phyloP scores from a whole-genome alignment of 345 rosid genomes.

The Cardamine occulta region DNA sequence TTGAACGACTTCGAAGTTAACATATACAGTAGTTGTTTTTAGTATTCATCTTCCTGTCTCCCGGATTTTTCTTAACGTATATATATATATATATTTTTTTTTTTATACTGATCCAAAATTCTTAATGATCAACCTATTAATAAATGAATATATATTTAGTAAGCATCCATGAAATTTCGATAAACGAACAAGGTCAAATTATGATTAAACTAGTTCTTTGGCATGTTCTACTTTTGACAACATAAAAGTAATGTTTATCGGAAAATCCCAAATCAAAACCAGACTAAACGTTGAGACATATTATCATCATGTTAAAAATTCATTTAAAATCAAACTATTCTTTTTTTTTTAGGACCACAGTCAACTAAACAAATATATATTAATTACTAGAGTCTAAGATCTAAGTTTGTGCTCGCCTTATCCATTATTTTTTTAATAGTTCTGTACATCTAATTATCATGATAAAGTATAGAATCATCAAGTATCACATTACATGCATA shows the following conservation, averaged over 20 bases:
- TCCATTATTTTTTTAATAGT: background rate
- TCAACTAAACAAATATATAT: slow-evolving; percentile 26
- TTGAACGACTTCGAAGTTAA: background rate
- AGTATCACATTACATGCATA: slow-evolving; percentile 28
- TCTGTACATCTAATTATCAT: slow-evolving; percentile 1
- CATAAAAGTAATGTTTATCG: background rate
- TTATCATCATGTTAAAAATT: background rate
- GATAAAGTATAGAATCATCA: background rate
- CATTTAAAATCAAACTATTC: background rate
- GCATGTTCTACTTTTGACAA: slow-evolving; percentile 25
- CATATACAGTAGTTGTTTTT: background rate
- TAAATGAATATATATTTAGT: background rate
- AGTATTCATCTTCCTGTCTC: background rate
- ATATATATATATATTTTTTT: no score
- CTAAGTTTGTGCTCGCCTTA: slow-evolving; percentile 16
- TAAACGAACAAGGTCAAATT: slow-evolving; percentile 31
- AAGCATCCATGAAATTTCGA: slow-evolving; percentile 15
- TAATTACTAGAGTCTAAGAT: background rate
- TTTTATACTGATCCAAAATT: background rate
- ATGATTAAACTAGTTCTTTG: slow-evolving; percentile 38
- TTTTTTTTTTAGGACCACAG: slow-evolving; percentile 2
- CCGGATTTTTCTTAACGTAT: background rate
- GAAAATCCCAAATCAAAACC: background rate
- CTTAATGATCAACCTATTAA: background rate
- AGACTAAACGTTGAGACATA: slow-evolving; percentile 17